Conservation (phyloP, 177 flowering plant species). For the Tripterygium wilfordii region DNA sequence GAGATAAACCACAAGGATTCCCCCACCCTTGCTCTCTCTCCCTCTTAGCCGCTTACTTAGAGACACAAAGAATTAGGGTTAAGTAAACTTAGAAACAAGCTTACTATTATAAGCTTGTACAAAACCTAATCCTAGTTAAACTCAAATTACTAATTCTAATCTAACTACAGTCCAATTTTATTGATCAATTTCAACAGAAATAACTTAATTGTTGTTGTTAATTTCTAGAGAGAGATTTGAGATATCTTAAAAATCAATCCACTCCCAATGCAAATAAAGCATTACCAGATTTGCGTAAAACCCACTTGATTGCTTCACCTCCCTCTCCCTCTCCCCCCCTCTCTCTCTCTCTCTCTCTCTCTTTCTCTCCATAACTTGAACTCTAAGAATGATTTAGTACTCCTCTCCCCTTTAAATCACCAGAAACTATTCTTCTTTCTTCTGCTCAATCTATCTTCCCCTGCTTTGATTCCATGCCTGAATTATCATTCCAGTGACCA, state of each 20-base stretch:
- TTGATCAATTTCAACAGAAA: too few relatives aligned
- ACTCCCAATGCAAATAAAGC: slow-evolving; percentile 52
- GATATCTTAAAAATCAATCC: slow-evolving; percentile 71
- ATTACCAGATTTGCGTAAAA: slow-evolving; percentile 72
- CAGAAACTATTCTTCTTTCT: slow-evolving; percentile 13
- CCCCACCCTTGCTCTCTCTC: too few relatives aligned
- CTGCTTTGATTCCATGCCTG: slow-evolving; percentile 1
- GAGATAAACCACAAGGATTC: too few relatives aligned
- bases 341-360: slow-evolving; percentile 19
- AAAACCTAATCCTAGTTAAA: too few relatives aligned
- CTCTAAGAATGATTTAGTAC: slow-evolving; percentile 57
- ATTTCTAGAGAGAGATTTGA: too few relatives aligned
- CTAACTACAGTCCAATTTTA: too few relatives aligned
- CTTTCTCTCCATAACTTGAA: slow-evolving; percentile 55
- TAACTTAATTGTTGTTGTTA: too few relatives aligned
- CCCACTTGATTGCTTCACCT: slow-evolving; percentile 75
- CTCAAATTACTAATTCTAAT: too few relatives aligned
- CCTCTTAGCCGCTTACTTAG: too few relatives aligned
- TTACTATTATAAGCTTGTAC: too few relatives aligned
- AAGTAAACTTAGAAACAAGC: too few relatives aligned
- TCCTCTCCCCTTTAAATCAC: slow-evolving; percentile 27
- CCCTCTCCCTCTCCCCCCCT: slow-evolving; percentile 8
- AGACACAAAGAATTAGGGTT: too few relatives aligned
- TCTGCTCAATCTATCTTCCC: slow-evolving; percentile 3
- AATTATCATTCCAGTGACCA: background rate